Evolutionary conservation across 2,329 filamentous ascomycete species (phyloP).

Genomic region (Ophiognomonia clavigignenti-juglandacearum): DNA sequence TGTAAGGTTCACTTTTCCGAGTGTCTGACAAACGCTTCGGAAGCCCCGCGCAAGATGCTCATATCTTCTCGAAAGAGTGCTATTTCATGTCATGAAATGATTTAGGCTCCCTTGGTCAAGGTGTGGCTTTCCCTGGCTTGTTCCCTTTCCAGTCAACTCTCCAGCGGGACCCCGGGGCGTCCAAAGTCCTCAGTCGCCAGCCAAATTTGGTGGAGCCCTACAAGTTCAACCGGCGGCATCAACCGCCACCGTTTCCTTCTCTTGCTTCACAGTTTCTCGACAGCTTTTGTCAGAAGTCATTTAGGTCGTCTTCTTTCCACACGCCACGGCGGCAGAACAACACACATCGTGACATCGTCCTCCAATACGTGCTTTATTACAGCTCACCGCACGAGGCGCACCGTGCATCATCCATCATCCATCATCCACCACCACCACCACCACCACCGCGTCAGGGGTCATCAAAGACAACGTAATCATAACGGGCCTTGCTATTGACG

Average conservation of each 20-base stretch:
- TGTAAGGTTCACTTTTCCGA: too few species aligned
- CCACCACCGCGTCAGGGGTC: too few species aligned
- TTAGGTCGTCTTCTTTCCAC: neutral
- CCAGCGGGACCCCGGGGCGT: too few species aligned
- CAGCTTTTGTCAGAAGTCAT: conserved; percentile 1
- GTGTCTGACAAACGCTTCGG: too few species aligned
- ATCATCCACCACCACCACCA: neutral
- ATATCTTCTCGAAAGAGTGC: too few species aligned
- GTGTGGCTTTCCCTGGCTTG: neutral
- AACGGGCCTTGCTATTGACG: conserved; percentile 2
- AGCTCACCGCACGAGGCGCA: neutral
- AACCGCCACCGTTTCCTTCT: neutral
- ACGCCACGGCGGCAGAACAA: too few species aligned
- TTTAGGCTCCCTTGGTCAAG: too few species aligned
- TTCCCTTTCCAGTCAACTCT: too few species aligned
- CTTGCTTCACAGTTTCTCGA: neutral
- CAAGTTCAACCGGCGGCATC: neutral
- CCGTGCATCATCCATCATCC: neutral
- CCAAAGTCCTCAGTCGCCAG: neutral
- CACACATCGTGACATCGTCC: neutral
- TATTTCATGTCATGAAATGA: too few species aligned
- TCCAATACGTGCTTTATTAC: neutral
- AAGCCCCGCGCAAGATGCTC: too few species aligned
- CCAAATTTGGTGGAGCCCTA: conserved; percentile 7
- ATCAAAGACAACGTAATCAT: conserved; percentile 11